These are phyloP conservation scores for Yarrowia sp. DNA, from an alignment of 805 yeast species.

Conservation along the genomic window DNA sequence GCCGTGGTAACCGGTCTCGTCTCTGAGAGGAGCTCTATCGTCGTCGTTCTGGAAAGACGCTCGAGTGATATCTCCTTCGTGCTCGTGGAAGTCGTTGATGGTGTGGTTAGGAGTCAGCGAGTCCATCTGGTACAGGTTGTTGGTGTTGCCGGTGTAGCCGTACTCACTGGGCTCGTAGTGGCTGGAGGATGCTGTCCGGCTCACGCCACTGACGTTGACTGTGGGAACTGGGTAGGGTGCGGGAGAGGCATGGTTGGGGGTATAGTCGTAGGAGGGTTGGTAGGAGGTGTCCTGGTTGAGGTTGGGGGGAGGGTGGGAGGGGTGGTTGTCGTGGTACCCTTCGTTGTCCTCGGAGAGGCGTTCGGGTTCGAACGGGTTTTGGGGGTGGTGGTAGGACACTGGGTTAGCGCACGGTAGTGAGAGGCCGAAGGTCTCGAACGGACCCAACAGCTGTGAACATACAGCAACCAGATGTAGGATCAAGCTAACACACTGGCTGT, in stretches of 20 bases:
- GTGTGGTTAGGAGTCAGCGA: conserved; percentile 11
- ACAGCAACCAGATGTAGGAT: no score
- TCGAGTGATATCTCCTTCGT: conserved; percentile 11
- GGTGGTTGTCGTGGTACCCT: not conserved
- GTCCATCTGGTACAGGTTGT: conserved; percentile 13
- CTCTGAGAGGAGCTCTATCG: not conserved
- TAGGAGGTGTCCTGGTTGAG: conserved; percentile 17
- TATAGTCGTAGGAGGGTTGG: conserved; percentile 4
- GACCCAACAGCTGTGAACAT: not conserved
- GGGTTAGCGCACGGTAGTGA: not conserved
- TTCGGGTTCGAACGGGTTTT: conserved; percentile 1
- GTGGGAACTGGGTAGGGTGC: conserved; percentile 6
- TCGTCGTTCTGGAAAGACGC: conserved; percentile 16
- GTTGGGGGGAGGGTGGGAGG: not conserved
- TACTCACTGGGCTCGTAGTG: not conserved
- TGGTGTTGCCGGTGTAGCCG: not conserved
- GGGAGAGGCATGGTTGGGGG: not conserved
- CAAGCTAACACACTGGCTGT: no score
- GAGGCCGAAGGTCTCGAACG: not conserved
- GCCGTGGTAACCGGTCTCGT: conserved; percentile 2
- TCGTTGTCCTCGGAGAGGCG: not conserved
- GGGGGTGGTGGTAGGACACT: conserved; percentile 16
- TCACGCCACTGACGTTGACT: not conserved
- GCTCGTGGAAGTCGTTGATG: conserved; percentile 18
- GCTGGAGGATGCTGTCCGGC: not conserved